phyloP scores from a whole-genome alignment of 1,284 basidiomycete species.

The Inonotus hispidus region DNA sequence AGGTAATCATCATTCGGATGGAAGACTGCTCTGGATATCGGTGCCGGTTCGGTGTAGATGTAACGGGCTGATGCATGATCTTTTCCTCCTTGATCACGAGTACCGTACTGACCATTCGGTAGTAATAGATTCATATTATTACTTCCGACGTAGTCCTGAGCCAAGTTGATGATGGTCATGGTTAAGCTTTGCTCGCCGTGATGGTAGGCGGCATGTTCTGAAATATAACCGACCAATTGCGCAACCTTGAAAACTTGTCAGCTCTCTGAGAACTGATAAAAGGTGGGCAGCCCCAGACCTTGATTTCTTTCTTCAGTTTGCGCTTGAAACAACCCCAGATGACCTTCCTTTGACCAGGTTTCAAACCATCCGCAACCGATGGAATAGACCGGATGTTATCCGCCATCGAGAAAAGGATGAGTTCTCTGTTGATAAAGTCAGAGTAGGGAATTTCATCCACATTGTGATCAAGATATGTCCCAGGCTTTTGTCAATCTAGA shows the following conservation, averaged over 20 bases:
- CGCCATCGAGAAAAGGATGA: slow-evolving; percentile 99
- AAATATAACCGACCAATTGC: slow-evolving; percentile 92
- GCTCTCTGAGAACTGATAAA: not conserved
- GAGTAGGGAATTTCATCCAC: slow-evolving; percentile 82
- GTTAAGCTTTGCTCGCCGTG: slow-evolving; percentile 90
- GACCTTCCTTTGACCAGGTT: slow-evolving; percentile 99
- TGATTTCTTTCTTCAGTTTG: slow-evolving; percentile 90
- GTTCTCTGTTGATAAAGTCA: slow-evolving; percentile 98
- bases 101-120: slow-evolving; percentile 97
- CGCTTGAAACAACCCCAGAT: slow-evolving; percentile 95
- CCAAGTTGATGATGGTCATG: slow-evolving; percentile 89
- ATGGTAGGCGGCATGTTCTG: slow-evolving; percentile 93
- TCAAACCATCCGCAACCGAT: slow-evolving; percentile 90
- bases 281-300: slow-evolving; percentile 41
- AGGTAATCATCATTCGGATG: slow-evolving; percentile 84
- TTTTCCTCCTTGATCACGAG: slow-evolving; percentile 85
- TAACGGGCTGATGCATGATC: slow-evolving; percentile 97
- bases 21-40: slow-evolving; percentile 78
- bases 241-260: slow-evolving; percentile 56
- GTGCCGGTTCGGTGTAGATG: slow-evolving; percentile 84
- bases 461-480: slow-evolving; percentile 91
- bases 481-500: slow-evolving; percentile 53
- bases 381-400: slow-evolving; percentile 97
- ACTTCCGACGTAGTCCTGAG: slow-evolving; percentile 92
- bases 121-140: slow-evolving; percentile 93